A percentile compares a stretch with the other conserved stretches of the same genome.
These are phyloP conservation scores for Ceratobasidium sp. DNA, from an alignment of 1,284 basidiomycete species.

Conservation along the genomic window DNA sequence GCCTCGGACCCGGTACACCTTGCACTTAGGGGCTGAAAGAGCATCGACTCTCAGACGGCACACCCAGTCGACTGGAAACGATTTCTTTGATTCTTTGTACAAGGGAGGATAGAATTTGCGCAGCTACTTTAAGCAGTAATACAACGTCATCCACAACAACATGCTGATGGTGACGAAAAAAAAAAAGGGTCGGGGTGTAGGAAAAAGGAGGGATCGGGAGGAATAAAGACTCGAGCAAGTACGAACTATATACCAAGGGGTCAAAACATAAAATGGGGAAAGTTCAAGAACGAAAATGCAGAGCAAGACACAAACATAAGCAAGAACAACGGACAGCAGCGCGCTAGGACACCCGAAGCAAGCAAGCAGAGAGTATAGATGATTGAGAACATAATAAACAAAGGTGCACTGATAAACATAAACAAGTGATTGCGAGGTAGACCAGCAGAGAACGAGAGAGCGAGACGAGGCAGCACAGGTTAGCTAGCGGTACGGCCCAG, in stretches of 20 bases:
- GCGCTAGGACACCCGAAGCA: conserved; percentile 22
- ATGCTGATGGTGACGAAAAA: conserved; percentile 1
- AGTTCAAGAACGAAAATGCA: conserved; percentile 43
- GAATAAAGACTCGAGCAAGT: background rate
- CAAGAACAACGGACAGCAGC: conserved; percentile 17
- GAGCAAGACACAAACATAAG: conserved; percentile 3
- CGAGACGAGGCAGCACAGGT: background rate
- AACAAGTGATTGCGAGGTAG: conserved; percentile 12
- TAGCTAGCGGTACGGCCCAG: background rate
- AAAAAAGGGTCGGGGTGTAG: background rate
- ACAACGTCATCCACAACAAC: conserved; percentile 29
- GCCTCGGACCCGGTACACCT: conserved; percentile 1
- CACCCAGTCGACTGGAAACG: background rate
- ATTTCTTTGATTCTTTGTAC: conserved; percentile 37
- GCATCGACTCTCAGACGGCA: background rate
- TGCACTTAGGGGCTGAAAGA: background rate
- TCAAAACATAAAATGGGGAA: conserved; percentile 1
- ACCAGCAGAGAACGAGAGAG: conserved; percentile 11
- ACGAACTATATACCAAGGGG: conserved; percentile 13
- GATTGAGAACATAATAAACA: conserved; percentile 24
- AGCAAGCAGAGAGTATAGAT: background rate
- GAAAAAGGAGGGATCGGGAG: background rate
- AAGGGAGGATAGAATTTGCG: conserved; percentile 15
- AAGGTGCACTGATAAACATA: conserved; percentile 34
- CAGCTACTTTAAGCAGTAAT: conserved; percentile 12